These are phyloP conservation scores for Monilinia laxa DNA, from an alignment of 2,329 filamentous ascomycete genomes.

Conservation along the genomic window DNA sequence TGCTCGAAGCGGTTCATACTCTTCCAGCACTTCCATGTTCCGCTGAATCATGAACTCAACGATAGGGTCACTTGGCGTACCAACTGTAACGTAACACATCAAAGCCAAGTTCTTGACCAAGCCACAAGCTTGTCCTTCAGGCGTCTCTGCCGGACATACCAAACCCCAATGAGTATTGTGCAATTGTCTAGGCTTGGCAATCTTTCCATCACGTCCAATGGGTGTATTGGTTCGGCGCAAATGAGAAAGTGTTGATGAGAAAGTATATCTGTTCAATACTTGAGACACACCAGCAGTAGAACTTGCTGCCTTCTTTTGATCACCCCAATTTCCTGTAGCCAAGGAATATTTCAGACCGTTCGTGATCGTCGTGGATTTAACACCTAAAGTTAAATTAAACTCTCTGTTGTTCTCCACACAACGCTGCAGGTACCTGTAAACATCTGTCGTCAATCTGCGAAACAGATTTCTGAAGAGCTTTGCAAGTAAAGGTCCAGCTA, in stretches of 20 bases:
- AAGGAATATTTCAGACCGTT: slow-evolving; percentile 96
- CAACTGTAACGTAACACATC: slow-evolving; percentile 98
- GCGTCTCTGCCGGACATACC: slow-evolving; percentile 95
- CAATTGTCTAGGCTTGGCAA: slow-evolving; percentile 94
- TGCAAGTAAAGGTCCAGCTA: slow-evolving; percentile 91
- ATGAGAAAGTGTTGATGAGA: slow-evolving; percentile 94
- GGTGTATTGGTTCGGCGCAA: slow-evolving; percentile 96
- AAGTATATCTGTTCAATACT: slow-evolving; percentile 96
- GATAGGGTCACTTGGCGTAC: slow-evolving; percentile 85
- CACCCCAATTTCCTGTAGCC: slow-evolving; percentile 98
- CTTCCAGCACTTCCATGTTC: slow-evolving; percentile 94
- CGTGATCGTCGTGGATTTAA: slow-evolving; percentile 87
- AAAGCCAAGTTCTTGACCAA: slow-evolving; percentile 96
- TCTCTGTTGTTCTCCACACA: slow-evolving; percentile 87
- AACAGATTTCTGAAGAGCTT: slow-evolving; percentile 93
- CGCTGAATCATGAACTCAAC: slow-evolving; percentile 93
- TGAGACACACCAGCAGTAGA: slow-evolving; percentile 97
- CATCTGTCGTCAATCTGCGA: slow-evolving; percentile 84
- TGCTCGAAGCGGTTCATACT: slow-evolving; percentile 82
- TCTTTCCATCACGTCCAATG: slow-evolving; percentile 95
- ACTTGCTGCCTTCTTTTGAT: slow-evolving; percentile 96
- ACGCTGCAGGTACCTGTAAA: slow-evolving; percentile 86
- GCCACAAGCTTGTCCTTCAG: slow-evolving; percentile 97
- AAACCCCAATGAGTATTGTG: slow-evolving; percentile 99
- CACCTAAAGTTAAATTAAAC: slow-evolving; percentile 86